Base-by-base conservation (phyloP, 768 basidiomycete genomes). In the Agaricus sinodeliciosus region DNA sequence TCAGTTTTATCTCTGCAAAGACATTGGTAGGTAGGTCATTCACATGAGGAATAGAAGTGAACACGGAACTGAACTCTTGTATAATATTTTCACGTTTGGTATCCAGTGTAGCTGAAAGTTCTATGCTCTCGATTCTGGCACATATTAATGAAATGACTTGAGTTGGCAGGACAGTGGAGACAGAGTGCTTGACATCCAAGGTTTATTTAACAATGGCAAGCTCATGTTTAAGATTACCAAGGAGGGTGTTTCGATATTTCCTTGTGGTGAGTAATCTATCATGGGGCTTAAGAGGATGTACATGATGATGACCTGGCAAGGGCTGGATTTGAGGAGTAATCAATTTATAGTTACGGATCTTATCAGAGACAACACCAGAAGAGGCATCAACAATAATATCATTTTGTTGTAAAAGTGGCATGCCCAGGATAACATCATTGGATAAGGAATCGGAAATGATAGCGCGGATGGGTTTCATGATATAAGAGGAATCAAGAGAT, bases 401-500 rank as follows among this genome's bases (percentile, higher is more conserved):
- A 54, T 76, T 76, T 1, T 56, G 51, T 9, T 39, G 19, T 0
- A 74, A 59, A 26, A 68, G 74, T 0, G 70, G 72, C 0, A 65
- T 46, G 0, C 71, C 69, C 0, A 74, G 58, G 0, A 74, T 49
- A 6, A 74, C 28, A 3, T 63, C 62, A 2, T 48, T 57, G 31
- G 60, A 66, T 1, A 71, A 58, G 1, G 34, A 37, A 0, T 62
- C 61, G 0, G 61, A 55, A 1, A 71, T 31, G 2, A 71, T n/a
- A 0, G 67, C 62, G 3, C 40, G 35, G 3, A 60, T 44, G 13
- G 51, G 8, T 22, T 18, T 41, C 3, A 60, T 57, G 43, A 54
- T 43, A 60, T 61, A 65, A 26, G 16, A 16, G 12, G 53, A 31
- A 42, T 63, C 48, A 4, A 8, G 9, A 3, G 63, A n/a, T 56